Conservation (phyloP, 345 rosid species). For the Eucalyptus polybractea region DNA sequence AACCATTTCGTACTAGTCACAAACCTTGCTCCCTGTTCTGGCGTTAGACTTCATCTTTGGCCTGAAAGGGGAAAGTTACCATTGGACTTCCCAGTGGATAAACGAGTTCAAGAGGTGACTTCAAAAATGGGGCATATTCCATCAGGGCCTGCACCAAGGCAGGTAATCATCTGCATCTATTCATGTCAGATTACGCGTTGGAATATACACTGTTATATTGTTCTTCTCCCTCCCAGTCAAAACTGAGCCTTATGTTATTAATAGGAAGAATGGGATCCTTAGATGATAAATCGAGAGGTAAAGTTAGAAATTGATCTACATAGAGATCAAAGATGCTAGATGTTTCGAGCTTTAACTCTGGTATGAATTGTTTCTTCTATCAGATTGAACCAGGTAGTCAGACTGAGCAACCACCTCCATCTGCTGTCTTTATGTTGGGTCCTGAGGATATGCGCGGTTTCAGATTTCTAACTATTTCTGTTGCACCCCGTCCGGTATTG, state of each 20-base stretch:
- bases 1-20: constrained; percentile 86
- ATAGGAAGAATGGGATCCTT: background rate
- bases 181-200: background rate
- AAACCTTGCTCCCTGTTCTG: constrained; percentile 90
- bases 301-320: background rate
- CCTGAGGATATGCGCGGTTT: constrained; percentile 79
- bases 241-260: background rate
- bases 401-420: constrained; percentile 99
- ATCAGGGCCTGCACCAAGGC: constrained; percentile 88
- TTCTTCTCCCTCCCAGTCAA: background rate
- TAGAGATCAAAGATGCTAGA: background rate
- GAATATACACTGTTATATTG: background rate
- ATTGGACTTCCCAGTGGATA: constrained; percentile 37
- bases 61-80: constrained; percentile 57
- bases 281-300: background rate
- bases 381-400: constrained; percentile 98
- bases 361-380: background rate
- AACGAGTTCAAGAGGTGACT: constrained; percentile 70
- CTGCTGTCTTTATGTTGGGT: constrained; percentile 61
- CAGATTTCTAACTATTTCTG: constrained; percentile 88
- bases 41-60: constrained; percentile 94
- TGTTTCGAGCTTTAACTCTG: background rate
- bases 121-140: constrained; percentile 95
- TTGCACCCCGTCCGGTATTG: constrained; percentile 89
- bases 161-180: constrained; percentile 27